Base-by-base conservation (phyloP, 192 early-diverging fungal genomes). In the Coemansia sp. region DNA sequence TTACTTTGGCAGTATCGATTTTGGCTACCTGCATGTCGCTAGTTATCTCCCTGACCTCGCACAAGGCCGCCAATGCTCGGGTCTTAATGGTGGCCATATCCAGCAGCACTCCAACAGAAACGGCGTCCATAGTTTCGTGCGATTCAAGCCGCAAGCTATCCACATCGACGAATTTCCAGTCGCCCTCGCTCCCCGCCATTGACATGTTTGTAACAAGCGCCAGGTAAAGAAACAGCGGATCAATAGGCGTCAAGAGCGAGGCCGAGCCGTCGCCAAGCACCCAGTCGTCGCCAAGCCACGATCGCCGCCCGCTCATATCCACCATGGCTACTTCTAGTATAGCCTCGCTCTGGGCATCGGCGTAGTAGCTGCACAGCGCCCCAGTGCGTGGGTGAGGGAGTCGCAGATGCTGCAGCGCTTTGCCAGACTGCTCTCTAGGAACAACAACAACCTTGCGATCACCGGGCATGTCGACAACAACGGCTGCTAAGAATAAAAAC, bases 151-250 rank as follows among this genome's bases (percentile, higher is more conserved):
- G 51, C 22, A 74, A 26, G 22, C 45, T 54, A 21, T 58, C 55
- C 3, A 74, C 53, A 18, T 74, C 70, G 15, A 74, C 56, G 30
- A 59, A 74, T 32, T 47, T 59, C 53, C 55, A 63, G 25, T 63
- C 60, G 26, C 45, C 48, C 11, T 55, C 60, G 2, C 50, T 45
- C 2, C 42, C 8, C 2, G 39, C 22, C 30, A 15, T 41, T 3
- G 60, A 59, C 8, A 42, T 38, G 5, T 45, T 40, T 6, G 70
- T 74, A 13, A 74, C 25, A 25, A 74, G 47, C 9, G 42, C 48
- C 13, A 74, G 32, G 56, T 60, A 68, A 4, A 74, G 30, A 15
- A 74, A 74, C 22, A 74, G 40, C 34, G 70, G 70, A 22, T 74
- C 70, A 17, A 63, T 54, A 0, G 60, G 60, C 1, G 58, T 65